A percentile compares a stretch with the other conserved stretches of the same genome.
phyloP scores from a whole-genome alignment of 2,329 filamentous ascomycete species.

The Phyllosticta citriasiana region DNA sequence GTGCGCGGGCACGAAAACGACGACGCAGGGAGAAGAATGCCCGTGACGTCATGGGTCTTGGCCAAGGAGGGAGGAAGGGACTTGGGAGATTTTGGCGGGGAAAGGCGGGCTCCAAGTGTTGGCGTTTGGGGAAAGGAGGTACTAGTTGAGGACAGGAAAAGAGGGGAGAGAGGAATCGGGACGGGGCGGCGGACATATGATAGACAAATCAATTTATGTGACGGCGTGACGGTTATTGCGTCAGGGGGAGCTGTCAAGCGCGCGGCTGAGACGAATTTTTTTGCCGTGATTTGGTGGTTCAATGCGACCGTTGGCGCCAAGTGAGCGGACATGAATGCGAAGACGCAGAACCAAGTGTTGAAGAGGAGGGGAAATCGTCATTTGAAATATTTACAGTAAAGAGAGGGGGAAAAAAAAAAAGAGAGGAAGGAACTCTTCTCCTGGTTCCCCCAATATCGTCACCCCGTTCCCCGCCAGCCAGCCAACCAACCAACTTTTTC shows the following conservation, averaged over 20 bases:
- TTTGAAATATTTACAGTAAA: not conserved
- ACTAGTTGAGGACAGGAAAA: too few species aligned
- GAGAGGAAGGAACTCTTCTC: not conserved
- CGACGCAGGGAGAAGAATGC: too few species aligned
- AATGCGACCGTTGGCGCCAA: too few species aligned
- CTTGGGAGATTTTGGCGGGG: too few species aligned
- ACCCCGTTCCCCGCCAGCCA: not conserved
- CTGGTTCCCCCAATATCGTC: not conserved
- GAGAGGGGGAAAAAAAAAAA: not conserved
- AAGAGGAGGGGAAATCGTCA: not conserved
- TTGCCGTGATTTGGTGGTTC: not conserved
- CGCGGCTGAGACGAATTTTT: not conserved
- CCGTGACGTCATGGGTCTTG: too few species aligned
- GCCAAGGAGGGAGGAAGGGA: too few species aligned
- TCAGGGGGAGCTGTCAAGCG: not conserved
- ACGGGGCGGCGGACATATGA: too few species aligned
- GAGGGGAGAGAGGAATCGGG: not conserved
- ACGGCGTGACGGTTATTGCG: not conserved
- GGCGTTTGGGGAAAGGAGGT: too few species aligned
- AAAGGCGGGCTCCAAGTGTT: too few species aligned
- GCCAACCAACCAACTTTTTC: not conserved
- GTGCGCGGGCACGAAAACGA: too few species aligned
- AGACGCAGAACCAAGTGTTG: not conserved
- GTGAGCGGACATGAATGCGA: too few species aligned
- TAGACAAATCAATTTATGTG: not conserved